Evolutionary conservation across 768 basidiomycete genomes (phyloP), one percentile per base, ranked within the genome.

Genomic region (Lentinula lateritia): DNA sequence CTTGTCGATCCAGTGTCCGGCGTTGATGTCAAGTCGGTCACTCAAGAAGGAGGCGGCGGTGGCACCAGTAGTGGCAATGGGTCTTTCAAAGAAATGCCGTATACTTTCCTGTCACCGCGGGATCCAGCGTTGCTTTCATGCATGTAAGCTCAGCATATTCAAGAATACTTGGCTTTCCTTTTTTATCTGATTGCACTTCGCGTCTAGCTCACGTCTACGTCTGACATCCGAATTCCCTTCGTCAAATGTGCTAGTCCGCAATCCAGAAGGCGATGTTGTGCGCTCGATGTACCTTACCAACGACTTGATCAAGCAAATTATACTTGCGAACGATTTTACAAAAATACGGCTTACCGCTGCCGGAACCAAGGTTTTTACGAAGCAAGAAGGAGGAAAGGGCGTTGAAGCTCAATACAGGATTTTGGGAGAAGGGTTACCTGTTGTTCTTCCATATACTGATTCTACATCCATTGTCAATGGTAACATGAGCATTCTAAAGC

Each of bases 361-460:
- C n/a, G 97, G 97, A 18, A 94, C 95, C 43, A 96, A 97, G 72
- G 87, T 94, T 12, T 90, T 98, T 73, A 84, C 86, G 6, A 91
- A 93, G 69, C 95, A 98, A 71, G 95, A 96, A 62, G 84, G 83
- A 2, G 85, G 81, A 1, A 83, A 83, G 48, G 85, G 81, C 3
- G 70, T 70, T 42, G 83, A 85, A 23, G 74, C 85, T 20, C 82
- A 85, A 65, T 93, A 90, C 72, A 83, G 92, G 18, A 79, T 96
- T 32, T 82, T 96, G 18, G 84, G 85, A 18, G 96, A 98, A 68
- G 95, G 95, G 2, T 71, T 99, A 13, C 84, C 87, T 6, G 89
- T 90, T 39, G 77, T 98, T 34, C 71, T 95, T n/a, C 92, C 93
- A 1, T 95, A 88, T 70, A 74, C 95, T 46, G 80, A 88, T n/a